Base-by-base conservation (phyloP, 1,284 basidiomycete species). In the Athelia psychrophila region DNA sequence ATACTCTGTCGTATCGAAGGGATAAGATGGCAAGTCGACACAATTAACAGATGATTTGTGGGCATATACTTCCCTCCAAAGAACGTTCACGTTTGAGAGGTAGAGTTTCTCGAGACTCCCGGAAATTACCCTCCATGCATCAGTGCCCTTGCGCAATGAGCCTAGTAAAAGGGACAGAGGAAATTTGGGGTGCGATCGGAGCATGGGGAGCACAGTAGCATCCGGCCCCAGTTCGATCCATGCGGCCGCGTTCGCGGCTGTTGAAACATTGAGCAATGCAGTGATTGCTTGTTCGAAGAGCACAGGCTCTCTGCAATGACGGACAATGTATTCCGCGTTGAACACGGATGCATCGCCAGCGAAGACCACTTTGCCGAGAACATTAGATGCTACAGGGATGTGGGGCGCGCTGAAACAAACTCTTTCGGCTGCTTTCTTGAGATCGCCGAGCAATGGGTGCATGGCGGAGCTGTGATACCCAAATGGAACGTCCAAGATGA, bases 211-310 rank as follows among this genome's bases (percentile, higher is more conserved):
- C 18, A 76, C 76, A 3, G 75, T 75, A 0, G 79, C 67, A 57
- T 86, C 82, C 10, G 86, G 83, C 3, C 86, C 82, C 36, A 88
- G 72, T 61, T 89, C 86, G 6, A 89, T 72, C 79, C 81, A 88
- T 0, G 70, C 70, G n/a, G 71, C 69, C 15, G 76, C 61, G 6
- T 60, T 54, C 23, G 60, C 48, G 30, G 70, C 58, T 18, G 64
- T 67, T 4, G 65, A 35, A 13, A 54, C 55, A 3, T 65, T 52
- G 3, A 72, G 35, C 6, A 83, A 68, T 2, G 72, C 64, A 15
- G 61, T 63, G 2, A 87, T 63, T 13, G 79, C 80, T 33, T 72
- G 67, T 5, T 74, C 68, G 55, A 90, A 87, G 18, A 68, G 71
- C 19, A 86, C 84, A n/a, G 84, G 81, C 50, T 79, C 70, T 1